Evolutionary conservation across 2,329 filamentous ascomycete species (phyloP).

Genomic region (Colletotrichum theobromicola): DNA sequence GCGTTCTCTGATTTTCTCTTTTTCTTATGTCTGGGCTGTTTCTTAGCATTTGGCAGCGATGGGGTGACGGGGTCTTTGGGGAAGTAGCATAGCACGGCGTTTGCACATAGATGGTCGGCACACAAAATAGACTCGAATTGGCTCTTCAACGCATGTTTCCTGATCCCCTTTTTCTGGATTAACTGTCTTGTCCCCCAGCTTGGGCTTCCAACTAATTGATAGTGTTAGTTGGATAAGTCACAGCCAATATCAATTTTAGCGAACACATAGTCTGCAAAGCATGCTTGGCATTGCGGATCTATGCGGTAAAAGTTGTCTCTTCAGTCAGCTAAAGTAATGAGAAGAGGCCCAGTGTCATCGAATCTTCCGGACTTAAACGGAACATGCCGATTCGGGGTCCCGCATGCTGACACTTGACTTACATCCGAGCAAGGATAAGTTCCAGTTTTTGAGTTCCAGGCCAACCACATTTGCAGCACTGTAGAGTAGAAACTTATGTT

Average conservation of each 20-base stretch:
- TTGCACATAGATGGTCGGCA: neutral
- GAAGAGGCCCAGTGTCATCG: neutral
- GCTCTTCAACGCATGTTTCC: neutral
- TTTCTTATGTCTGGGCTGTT: neutral
- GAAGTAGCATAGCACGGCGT: neutral
- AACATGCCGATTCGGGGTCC: neutral
- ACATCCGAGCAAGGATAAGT: neutral
- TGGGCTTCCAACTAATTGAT: neutral
- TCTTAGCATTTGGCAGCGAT: neutral
- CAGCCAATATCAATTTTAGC: neutral
- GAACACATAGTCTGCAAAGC: neutral
- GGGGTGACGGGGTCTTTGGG: neutral
- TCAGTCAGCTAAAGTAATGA: neutral
- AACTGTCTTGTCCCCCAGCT: too few relatives aligned
- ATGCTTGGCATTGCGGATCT: neutral
- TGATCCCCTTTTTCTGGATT: neutral
- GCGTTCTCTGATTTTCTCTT: neutral
- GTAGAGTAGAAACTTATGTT: too few relatives aligned
- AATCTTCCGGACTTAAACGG: neutral
- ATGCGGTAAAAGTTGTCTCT: neutral
- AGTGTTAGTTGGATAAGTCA: neutral
- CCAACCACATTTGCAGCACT: neutral
- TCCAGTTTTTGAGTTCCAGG: neutral
- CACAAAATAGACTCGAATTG: neutral
- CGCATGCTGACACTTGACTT: neutral